A percentile compares a stretch with the other conserved stretches of the same genome.
Evolutionary conservation across 164 flowering plant species (phyloP).

Genomic region (Vitis amurensis): DNA sequence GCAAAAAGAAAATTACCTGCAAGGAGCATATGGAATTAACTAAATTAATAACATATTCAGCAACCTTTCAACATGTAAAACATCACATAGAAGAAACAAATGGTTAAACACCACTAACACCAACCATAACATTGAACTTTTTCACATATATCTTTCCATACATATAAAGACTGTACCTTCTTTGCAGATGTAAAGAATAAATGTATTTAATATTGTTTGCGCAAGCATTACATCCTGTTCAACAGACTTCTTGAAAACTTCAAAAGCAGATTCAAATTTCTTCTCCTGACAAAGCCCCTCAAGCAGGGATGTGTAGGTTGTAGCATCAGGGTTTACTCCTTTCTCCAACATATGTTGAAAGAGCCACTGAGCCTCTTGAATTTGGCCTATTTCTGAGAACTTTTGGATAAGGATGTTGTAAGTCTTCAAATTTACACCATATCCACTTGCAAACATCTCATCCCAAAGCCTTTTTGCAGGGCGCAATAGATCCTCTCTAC

Average conservation of each 20-base stretch:
- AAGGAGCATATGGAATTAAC: conserved; percentile 4
- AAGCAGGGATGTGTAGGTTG: conserved; percentile 58
- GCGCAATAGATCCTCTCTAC: conserved; percentile 78
- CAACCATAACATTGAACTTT: background rate
- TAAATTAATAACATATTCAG: background rate
- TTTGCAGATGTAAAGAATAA: conserved; percentile 54
- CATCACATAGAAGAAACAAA: background rate
- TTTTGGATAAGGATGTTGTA: conserved; percentile 70
- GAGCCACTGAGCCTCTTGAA: conserved; percentile 62
- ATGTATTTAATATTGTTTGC: conserved; percentile 36
- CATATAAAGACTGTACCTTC: conserved; percentile 42
- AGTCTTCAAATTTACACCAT: conserved; percentile 60
- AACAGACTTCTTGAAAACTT: conserved; percentile 46
- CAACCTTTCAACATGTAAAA: background rate
- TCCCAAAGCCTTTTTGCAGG: conserved; percentile 95
- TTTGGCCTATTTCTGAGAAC: conserved; percentile 58
- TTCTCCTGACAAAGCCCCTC: conserved; percentile 63
- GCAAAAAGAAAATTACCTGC: conserved; percentile 61
- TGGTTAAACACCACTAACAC: background rate
- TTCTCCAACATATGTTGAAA: conserved; percentile 69
- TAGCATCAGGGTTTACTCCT: conserved; percentile 55
- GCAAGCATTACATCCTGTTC: conserved; percentile 55
- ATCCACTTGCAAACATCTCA: conserved; percentile 89
- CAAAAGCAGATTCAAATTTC: conserved; percentile 54
- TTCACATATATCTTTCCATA: background rate